phyloP scores from a whole-genome alignment of 2,329 filamentous ascomycete species.

The Orbilia javanica region DNA sequence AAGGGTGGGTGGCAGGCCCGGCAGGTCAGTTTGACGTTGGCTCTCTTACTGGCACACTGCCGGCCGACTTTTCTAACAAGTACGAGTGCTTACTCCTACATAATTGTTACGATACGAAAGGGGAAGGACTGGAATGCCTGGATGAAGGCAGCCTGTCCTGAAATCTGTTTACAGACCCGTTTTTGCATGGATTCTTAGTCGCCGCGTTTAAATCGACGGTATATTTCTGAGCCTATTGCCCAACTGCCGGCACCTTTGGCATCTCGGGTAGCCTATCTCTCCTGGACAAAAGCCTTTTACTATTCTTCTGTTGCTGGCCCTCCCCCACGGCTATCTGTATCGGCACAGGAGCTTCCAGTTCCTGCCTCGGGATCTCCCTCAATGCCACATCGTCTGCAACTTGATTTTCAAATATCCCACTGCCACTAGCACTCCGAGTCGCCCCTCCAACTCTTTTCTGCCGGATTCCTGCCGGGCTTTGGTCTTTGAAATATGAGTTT shows the following conservation, averaged over 20 bases:
- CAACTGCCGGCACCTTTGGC: conserved; percentile 32
- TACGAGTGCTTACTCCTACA: no score
- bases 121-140: no score
- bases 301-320: not conserved
- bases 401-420: conserved; percentile 28
- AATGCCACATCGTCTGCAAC: conserved; percentile 12
- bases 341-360: conserved; percentile 30
- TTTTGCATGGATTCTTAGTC: no score
- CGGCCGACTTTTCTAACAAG: no score
- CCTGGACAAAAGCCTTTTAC: not conserved
- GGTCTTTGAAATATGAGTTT: conserved; percentile 10
- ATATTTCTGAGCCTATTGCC: not conserved
- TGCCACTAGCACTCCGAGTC: not conserved
- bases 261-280: conserved; percentile 33
- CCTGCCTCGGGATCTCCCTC: conserved; percentile 30
- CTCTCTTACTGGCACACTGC: no score
- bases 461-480: not conserved
- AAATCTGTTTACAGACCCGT: no score
- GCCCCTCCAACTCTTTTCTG: not conserved
- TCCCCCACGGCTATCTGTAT: not conserved
- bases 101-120: no score
- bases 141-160: no score
- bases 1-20: no score
- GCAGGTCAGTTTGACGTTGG: no score
- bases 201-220: no score